Conservation (phyloP, 1,284 basidiomycete species). For the Pseudozyma hubeiensis region DNA sequence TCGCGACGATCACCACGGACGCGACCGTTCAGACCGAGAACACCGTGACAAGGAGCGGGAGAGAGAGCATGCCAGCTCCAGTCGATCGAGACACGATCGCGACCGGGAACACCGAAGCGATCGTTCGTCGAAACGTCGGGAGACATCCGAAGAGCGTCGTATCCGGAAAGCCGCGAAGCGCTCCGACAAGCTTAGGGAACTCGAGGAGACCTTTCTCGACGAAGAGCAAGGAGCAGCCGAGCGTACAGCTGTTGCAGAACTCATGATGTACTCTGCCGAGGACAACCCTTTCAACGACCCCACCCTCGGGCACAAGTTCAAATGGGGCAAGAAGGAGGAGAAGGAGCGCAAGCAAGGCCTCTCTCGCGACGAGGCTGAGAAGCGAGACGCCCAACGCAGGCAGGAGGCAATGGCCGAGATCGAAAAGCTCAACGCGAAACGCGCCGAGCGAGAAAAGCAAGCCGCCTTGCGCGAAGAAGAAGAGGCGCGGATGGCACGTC, state of each 20-base stretch:
- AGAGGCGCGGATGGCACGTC: constrained; percentile 83
- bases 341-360: constrained; percentile 91
- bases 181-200: constrained; percentile 34
- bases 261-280: constrained; percentile 80
- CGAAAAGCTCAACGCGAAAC: constrained; percentile 86
- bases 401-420: constrained; percentile 89
- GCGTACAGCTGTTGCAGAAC: constrained; percentile 61
- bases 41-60: constrained; percentile 25
- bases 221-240: constrained; percentile 51
- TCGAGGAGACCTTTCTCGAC: constrained; percentile 34
- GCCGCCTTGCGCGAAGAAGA: constrained; percentile 89
- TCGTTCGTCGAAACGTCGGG: constrained; percentile 30
- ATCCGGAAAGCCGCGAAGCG: constrained; percentile 57
- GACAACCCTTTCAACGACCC: constrained; percentile 98
- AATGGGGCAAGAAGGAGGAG: constrained; percentile 98
- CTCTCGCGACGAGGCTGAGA: constrained; percentile 81
- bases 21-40: constrained; percentile 23
- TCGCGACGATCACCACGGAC: constrained; percentile 12
- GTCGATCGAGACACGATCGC: constrained; percentile 24
- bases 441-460: constrained; percentile 92
- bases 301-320: constrained; percentile 91
- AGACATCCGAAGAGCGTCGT: constrained; percentile 57
- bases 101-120: constrained; percentile 25
- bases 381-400: constrained; percentile 81
- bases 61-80: constrained; percentile 20